Evolutionary conservation across 177 flowering plant species (phyloP).

Genomic region (Vitis hybrid): DNA sequence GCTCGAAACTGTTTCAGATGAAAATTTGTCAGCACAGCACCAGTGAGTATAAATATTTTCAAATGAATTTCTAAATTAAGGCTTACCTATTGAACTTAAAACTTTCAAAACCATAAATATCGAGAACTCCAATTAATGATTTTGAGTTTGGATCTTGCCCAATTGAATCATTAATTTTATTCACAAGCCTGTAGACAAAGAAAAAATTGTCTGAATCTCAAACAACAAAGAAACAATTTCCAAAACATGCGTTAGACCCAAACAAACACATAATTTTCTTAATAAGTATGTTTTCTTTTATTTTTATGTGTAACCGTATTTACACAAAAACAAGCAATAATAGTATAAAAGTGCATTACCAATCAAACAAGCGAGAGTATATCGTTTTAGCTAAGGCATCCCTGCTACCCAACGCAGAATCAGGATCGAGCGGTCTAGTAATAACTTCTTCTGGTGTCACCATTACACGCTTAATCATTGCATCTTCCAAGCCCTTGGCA

Average conservation of each 20-base stretch:
- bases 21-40: conserved; percentile 1
- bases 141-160: conserved; percentile 96
- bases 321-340: neutral
- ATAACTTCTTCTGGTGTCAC: conserved; percentile 96
- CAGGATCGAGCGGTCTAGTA: conserved; percentile 90
- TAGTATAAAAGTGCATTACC: conserved; percentile 42
- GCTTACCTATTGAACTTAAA: conserved; percentile 85
- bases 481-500: conserved; percentile 84
- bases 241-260: neutral
- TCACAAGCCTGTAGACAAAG: conserved; percentile 71
- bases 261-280: too few relatives aligned
- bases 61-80: conserved; percentile 1
- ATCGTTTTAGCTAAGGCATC: conserved; percentile 93
- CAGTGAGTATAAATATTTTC: neutral
- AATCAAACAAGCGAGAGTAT: conserved; percentile 90
- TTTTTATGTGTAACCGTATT: neutral
- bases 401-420: conserved; percentile 72
- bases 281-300: too few relatives aligned
- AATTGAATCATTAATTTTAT: conserved; percentile 81
- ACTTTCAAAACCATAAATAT: conserved; percentile 97
- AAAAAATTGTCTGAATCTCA: conserved; percentile 9
- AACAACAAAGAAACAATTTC: neutral
- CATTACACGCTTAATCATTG: conserved; percentile 87
- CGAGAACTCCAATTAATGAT: conserved; percentile 91
- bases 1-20: conserved; percentile 71